Evolutionary conservation across 192 early-diverging fungal genomes (phyloP).

Genomic region (Diversispora epigaea): DNA sequence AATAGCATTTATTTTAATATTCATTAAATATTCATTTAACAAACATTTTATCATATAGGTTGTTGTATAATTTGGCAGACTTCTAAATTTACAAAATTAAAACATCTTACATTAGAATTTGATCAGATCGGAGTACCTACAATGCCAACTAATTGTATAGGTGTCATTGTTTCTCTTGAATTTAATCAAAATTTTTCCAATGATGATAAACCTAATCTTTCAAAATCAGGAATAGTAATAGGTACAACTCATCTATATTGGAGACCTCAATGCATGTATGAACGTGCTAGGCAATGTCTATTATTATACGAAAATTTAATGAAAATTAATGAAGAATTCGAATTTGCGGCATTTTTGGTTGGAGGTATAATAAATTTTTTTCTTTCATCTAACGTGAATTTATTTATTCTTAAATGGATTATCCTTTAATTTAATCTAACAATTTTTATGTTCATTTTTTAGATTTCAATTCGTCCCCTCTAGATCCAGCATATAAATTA

Average conservation of each 20-base stretch:
- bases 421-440: background rate
- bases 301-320: constrained; percentile 5
- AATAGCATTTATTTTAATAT: background rate
- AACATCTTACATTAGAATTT: constrained; percentile 9
- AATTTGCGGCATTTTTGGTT: constrained; percentile 15
- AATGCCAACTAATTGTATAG: constrained; percentile 13
- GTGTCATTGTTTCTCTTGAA: background rate
- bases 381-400: background rate
- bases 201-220: background rate
- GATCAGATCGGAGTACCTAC: constrained; percentile 12
- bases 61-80: constrained; percentile 25
- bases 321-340: constrained; percentile 11
- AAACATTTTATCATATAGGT: background rate
- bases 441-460: background rate
- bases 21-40: background rate
- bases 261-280: constrained; percentile 30
- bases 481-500: constrained; percentile 23
- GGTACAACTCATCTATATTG: constrained; percentile 29
- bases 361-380: constrained; percentile 1
- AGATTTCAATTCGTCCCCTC: constrained; percentile 24
- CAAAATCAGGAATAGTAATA: background rate
- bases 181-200: background rate
- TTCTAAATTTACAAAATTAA: constrained; percentile 26
- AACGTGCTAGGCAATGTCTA: constrained; percentile 19
- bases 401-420: background rate